A percentile compares a stretch with the other conserved stretches of the same genome.
phyloP scores from a whole-genome alignment of 257 asterid genomes.

The Forsythia viridissima region DNA sequence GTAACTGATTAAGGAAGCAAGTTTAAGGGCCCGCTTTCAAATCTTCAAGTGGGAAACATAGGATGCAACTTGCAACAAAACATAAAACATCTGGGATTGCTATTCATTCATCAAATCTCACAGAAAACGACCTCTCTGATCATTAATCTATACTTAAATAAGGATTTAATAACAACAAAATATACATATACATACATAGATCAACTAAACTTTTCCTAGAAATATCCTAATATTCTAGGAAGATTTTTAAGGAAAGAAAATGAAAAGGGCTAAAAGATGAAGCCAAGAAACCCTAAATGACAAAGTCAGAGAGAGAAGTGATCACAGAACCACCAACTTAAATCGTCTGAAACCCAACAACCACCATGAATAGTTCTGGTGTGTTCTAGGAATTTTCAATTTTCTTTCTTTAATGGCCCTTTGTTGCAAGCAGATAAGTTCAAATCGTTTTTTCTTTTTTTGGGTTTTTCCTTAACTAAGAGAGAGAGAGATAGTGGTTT shows the following conservation, averaged over 20 bases:
- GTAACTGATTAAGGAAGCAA: constrained; percentile 64
- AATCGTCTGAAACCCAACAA: constrained; percentile 31
- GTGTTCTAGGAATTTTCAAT: constrained; percentile 33
- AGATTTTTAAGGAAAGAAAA: neutral
- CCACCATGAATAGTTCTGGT: constrained; percentile 50
- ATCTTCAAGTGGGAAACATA: neutral
- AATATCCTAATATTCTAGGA: neutral
- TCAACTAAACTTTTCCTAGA: neutral
- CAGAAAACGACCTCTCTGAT: constrained; percentile 40
- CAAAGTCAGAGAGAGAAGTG: neutral
- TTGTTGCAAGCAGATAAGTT: constrained; percentile 50
- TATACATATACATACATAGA: neutral
- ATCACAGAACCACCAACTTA: neutral
- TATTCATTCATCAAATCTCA: constrained; percentile 1
- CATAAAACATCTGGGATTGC: constrained; percentile 59
- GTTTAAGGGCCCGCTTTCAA: constrained; percentile 38
- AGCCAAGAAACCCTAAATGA: constrained; percentile 19
- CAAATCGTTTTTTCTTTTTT: constrained; percentile 41
- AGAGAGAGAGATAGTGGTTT: constrained; percentile 10
- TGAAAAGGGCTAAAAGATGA: neutral
- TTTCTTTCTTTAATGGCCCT: neutral
- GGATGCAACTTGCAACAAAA: constrained; percentile 51
- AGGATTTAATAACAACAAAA: neutral
- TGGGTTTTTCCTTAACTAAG: constrained; percentile 38
- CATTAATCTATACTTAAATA: neutral